phyloP scores from a whole-genome alignment of 140 eudicot genomes.

The Oenanthe javanica region DNA sequence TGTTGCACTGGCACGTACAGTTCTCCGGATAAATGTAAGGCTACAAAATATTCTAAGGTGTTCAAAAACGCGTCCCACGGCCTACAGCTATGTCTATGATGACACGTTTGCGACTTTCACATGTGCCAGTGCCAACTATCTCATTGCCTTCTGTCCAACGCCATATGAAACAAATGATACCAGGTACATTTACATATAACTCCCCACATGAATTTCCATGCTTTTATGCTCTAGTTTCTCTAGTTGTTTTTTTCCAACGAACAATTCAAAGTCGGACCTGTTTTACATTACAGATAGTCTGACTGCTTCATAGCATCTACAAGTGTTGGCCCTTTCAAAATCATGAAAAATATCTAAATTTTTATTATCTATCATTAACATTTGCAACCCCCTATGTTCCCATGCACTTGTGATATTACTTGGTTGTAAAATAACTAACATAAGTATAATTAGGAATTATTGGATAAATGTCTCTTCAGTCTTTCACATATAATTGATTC shows the following conservation, averaged over 20 bases:
- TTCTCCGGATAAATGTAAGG: slow-evolving; percentile 27
- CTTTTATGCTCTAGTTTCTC: too few species aligned
- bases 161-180: slow-evolving; percentile 8
- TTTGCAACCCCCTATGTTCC: too few species aligned
- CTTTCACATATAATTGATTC: not conserved
- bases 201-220: too few species aligned
- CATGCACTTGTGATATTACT: not conserved
- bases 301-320: too few species aligned
- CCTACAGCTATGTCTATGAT: slow-evolving; percentile 27
- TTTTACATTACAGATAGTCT: too few species aligned
- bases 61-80: slow-evolving; percentile 30
- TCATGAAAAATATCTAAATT: too few species aligned
- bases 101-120: slow-evolving; percentile 21
- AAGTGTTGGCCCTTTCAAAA: too few species aligned
- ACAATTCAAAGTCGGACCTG: too few species aligned
- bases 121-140: slow-evolving; percentile 21
- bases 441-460: not conserved
- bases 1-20: slow-evolving; percentile 31
- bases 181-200: slow-evolving; percentile 18
- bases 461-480: too few species aligned
- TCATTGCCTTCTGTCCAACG: slow-evolving; percentile 29
- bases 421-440: not conserved
- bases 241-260: too few species aligned
- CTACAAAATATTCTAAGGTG: slow-evolving; percentile 21
- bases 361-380: too few species aligned